Evolutionary conservation across 768 basidiomycete species (phyloP).

Genomic region (Butyriboletus loyo): DNA sequence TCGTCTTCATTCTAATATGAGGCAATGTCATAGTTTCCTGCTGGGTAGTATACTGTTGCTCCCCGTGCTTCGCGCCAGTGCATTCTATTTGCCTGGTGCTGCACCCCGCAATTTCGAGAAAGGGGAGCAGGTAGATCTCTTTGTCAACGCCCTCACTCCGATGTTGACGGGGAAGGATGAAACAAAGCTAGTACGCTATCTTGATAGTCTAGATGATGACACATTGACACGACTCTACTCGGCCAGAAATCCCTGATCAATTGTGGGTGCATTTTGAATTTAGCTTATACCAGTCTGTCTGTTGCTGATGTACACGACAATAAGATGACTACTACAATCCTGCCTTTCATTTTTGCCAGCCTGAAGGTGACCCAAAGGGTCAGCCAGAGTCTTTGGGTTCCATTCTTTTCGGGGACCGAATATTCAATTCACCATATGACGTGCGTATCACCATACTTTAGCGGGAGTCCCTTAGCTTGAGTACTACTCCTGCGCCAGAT

Average conservation of each 20-base stretch:
- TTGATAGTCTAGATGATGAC: not conserved
- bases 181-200: slow-evolving; percentile 64
- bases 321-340: slow-evolving; percentile 93
- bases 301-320: slow-evolving; percentile 6
- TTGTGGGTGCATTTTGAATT: slow-evolving; percentile 42
- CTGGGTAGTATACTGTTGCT: slow-evolving; percentile 20
- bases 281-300: not conserved
- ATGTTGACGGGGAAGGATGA: slow-evolving; percentile 68
- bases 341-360: slow-evolving; percentile 81
- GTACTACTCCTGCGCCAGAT: slow-evolving; percentile 46
- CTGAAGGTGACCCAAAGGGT: slow-evolving; percentile 65
- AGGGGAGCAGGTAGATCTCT: slow-evolving; percentile 74
- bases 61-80: slow-evolving; percentile 31
- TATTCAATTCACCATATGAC: slow-evolving; percentile 87
- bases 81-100: slow-evolving; percentile 91
- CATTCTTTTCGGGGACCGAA: slow-evolving; percentile 95
- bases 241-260: slow-evolving; percentile 86
- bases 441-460: slow-evolving; percentile 41
- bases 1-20: slow-evolving; percentile 20
- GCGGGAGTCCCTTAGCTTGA: slow-evolving; percentile 3
- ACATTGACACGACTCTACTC: slow-evolving; percentile 4
- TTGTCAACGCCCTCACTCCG: slow-evolving; percentile 88
- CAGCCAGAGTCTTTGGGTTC: slow-evolving; percentile 88
- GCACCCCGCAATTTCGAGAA: slow-evolving; percentile 78
- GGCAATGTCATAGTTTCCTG: slow-evolving; percentile 8